Evolutionary conservation across 2,329 filamentous ascomycete species (phyloP), one percentile per base, ranked within the genome.

Genomic region (Diaporthe sp.): DNA sequence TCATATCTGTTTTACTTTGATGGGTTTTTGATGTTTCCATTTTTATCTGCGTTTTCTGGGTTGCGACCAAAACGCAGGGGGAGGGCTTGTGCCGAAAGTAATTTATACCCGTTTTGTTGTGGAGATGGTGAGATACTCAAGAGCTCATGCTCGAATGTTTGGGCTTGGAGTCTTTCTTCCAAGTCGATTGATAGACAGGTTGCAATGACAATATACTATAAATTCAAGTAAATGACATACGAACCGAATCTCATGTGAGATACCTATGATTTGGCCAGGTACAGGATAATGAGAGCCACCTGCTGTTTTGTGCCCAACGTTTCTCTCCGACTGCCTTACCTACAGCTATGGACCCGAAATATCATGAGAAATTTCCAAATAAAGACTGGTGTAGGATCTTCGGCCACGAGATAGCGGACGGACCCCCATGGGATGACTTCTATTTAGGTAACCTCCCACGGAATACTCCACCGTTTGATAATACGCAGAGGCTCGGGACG

Each of bases 111-210:
- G 17, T 68, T 25, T 38, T 68, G 64, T 30, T 30, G 33, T 40
- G 64, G 33, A 47, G 47, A 28, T 28, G 33, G 15, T 40, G 33
- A 40, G 64, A 52, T 67, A 67, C n/a, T 52, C 28, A 52, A n/a
- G 64, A 67, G 64, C 64, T 52, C 64, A 52, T n/a, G 64, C 64
- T 67, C 30, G 47, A 68, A 54, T 2, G 2, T 38, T 19, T n/a
- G n/a, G 30, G n/a, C 17, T n/a, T 35, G 33, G 45, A 2, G 12
- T 13, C 30, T 38, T 38, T 33, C 28, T 40, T 45, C n/a, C 22
- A 22, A 25, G 33, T 38, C 13, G 33, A 52, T 10, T 7, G 22
- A 13, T 40, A 68, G 64, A 50, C 33, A 40, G n/a, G n/a, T 40
- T 35, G 64, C 22, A 15, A 40, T 68, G 19, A 19, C 38, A 52